Evolutionary conservation across 2,329 filamentous ascomycete species (phyloP), one percentile per base, ranked within the genome.

Genomic region (Phyllosticta paracitricarpa): DNA sequence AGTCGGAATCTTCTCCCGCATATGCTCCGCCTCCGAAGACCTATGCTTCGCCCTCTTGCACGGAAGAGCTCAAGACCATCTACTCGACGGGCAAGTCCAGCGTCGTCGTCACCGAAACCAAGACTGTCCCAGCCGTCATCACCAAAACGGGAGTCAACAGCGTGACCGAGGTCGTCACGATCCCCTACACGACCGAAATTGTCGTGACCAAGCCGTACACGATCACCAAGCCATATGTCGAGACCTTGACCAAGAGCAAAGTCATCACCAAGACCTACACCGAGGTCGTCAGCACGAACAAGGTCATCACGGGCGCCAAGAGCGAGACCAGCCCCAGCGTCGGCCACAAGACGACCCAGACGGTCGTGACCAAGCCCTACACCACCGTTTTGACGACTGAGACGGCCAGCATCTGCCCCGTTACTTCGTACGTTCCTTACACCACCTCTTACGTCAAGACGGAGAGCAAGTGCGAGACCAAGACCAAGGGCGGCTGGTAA

Each of bases 381-480:
- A 68, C 67, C 2, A 51, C 63, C 12, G 59, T 64, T 2, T 59
- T 57, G 24, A 66, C 62, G 7, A 61, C 61, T 22, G 63, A 65
- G 10, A 58, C 52, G 2, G 57, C 56, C 5, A 62, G 62, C 3
- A 57, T 68, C 10, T 57, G 56, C 57, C 67, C 66, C 9, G 61
- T 66, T 52, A 69, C 66, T 10, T 63, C 57, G 2, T 65, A 63
- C 17, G 62, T 65, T 12, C 66, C 67, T 0, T 65, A 59, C 40
- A 70, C 68, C 2, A 64, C 64, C 24, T 61, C 63, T 1, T 40
- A 54, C 3, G 63, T 66, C n/a, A 65, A 66, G 54, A 69, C 67
- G 1, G 66, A 64, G 57, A 64, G 64, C 0, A 54, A 63, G 10
- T 70, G 69, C 65, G 57, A 61, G 12, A 68, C 67, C 40, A 65